phyloP scores from a whole-genome alignment of 2,329 filamentous ascomycete genomes.

The Fusarium chaquense region DNA sequence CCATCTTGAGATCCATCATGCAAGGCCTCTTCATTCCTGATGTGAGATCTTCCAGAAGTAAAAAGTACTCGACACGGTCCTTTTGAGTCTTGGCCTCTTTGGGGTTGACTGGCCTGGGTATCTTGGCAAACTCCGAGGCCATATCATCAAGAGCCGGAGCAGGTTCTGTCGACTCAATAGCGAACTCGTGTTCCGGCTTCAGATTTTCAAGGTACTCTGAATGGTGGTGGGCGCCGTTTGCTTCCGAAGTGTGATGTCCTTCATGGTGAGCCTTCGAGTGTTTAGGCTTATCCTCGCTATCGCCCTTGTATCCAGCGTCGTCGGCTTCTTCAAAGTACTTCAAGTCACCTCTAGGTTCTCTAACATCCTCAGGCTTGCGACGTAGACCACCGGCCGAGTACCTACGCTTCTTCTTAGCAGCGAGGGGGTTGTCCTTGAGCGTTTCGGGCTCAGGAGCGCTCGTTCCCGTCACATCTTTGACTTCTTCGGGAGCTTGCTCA shows the following conservation, averaged over 20 bases:
- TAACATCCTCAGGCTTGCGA: conserved; percentile 78
- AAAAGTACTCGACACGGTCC: conserved; percentile 87
- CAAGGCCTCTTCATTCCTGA: conserved; percentile 96
- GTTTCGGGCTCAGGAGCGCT: conserved; percentile 74
- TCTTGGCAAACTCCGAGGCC: conserved; percentile 50
- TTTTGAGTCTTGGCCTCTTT: conserved; percentile 77
- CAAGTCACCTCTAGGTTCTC: conserved; percentile 78
- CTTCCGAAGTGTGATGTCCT: conserved; percentile 9
- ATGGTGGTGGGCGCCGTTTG: conserved; percentile 32
- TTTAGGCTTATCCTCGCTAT: conserved; percentile 52
- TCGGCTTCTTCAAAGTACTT: conserved; percentile 92
- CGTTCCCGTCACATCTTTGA: conserved; percentile 70
- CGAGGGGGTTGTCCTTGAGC: conserved; percentile 56
- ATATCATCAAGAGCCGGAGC: conserved; percentile 51
- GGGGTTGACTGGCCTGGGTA: conserved; percentile 76
- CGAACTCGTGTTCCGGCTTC: conserved; percentile 52
- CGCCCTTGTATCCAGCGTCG: conserved; percentile 82
- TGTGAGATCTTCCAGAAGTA: conserved; percentile 93
- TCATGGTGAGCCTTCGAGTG: conserved; percentile 11
- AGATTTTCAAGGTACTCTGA: conserved; percentile 41
- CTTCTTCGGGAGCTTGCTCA: conserved; percentile 52
- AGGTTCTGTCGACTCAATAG: conserved; percentile 52
- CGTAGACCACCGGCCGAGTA: conserved; percentile 90
- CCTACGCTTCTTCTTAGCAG: conserved; percentile 71
- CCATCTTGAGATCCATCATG: conserved; percentile 99